Conservation (phyloP, 2,329 filamentous ascomycete genomes). For the Blastomyces emzantsi region DNA sequence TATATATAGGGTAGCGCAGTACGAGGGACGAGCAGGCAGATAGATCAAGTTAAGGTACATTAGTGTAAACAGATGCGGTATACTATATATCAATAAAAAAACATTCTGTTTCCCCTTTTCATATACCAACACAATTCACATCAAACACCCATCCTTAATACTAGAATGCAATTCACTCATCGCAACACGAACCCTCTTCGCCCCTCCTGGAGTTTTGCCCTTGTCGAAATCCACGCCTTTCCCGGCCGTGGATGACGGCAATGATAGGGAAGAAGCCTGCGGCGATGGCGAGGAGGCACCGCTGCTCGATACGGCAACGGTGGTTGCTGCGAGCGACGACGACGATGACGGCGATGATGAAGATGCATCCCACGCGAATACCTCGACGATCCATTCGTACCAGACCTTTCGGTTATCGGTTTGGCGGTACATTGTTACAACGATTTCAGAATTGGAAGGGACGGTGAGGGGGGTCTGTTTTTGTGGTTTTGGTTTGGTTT, state of each 20-base stretch:
- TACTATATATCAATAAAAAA: no score
- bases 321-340: not conserved
- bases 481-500: not conserved
- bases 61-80: no score
- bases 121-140: slow-evolving; percentile 26
- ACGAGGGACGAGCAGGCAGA: no score
- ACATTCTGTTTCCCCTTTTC: no score
- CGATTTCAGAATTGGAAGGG: slow-evolving; percentile 73
- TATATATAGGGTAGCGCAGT: not conserved
- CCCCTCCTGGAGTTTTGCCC: slow-evolving; percentile 14
- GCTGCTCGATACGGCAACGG: slow-evolving; percentile 18
- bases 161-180: slow-evolving; percentile 42
- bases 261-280: slow-evolving; percentile 2
- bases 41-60: no score
- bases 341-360: not conserved
- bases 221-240: slow-evolving; percentile 18
- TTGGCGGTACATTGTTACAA: slow-evolving; percentile 91
- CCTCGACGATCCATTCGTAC: slow-evolving; percentile 97
- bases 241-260: slow-evolving; percentile 6
- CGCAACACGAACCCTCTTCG: slow-evolving; percentile 25
- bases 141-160: slow-evolving; percentile 42
- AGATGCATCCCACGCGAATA: slow-evolving; percentile 46
- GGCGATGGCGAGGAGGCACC: slow-evolving; percentile 1
- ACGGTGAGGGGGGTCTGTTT: slow-evolving; percentile 73
- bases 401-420: slow-evolving; percentile 94